Evolutionary conservation across 1,284 basidiomycete species (phyloP), one percentile per base, ranked within the genome.

Genomic region (Irpex rosettiformis): DNA sequence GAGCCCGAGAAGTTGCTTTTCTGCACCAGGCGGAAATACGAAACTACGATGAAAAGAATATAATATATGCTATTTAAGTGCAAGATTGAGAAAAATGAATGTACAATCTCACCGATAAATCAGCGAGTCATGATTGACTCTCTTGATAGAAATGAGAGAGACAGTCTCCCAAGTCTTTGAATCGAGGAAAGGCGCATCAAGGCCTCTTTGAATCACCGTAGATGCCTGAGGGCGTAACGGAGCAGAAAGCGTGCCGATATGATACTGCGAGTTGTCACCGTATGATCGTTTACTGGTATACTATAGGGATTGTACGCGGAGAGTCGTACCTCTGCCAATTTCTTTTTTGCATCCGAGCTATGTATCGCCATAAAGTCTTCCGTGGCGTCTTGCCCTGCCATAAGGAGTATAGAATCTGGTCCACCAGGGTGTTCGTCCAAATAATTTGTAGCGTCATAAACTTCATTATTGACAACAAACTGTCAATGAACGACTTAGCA

Each of bases 371-470:
- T 74, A 62, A 88, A 88, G 62, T 87, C 85, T 18, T 87, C 85
- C 0, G 82, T 79, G 0, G 83, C 82, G 62, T 89, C 87, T 62
- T 86, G 77, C 0, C 85, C 86, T 1, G 83, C 82, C 3, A 83
- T 79, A 10, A 85, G 70, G 8, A 77, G 71, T 59, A 89, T 89
- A 1, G 80, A 82, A 58, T 85, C 80, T 0, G 77, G 73, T 2
- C 87, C 86, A 16, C 87, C 87, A 0, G 86, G 86, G 65, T 89
- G 86, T 18, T 83, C 79, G 21, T 76, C 71, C 33, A 88, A 72
- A 67, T 82, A 88, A 2, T 68, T 70, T 0, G 82, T 82, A 0
- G 77, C 83, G 58, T 86, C 80, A 66, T 79, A 80, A 16, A 70
- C 82, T 65, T 88, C 77, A 7, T 82, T 84, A 28, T 78, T 65